Evolutionary conservation across 257 asterid species (phyloP), one percentile per base, ranked within the genome.

Genomic region (Salvia miltiorrhiza): DNA sequence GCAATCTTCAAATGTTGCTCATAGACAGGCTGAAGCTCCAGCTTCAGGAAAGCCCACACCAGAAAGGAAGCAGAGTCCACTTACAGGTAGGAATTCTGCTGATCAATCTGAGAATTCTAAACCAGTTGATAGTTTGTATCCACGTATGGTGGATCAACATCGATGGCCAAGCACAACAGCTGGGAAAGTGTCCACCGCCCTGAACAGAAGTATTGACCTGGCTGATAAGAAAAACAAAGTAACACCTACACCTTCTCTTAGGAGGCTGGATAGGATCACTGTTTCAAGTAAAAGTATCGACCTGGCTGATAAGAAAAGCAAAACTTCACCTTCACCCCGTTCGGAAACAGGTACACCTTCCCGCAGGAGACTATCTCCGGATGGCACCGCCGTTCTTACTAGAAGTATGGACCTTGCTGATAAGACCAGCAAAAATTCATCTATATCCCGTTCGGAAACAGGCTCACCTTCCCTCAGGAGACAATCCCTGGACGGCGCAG

Each of bases 71-170:
- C 82, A 84, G 70, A 88, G 87, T 70, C 90, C 88, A 21, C 80
- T 81, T 5, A 87, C 76, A 76, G 93, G 91, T 73, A 87, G 80
- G 80, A 86, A 79, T 76, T 83, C 79, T 14, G 72, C 77, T 67
- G 87, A 83, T 73, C 91, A 84, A 73, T 78, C 85, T 1, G 98
- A 93, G 88, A 93, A 90, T 80, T 92, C 85, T 75, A 88, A 74
- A 69, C 98, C 98, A 13, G 64, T 82, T 67, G 97, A 88, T 57
- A 63, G 81, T 53, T 49, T 74, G 19, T 82, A 77, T 74, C 68
- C 84, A 66, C 90, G 90, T 65, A 24, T 84, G 26, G 86, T 85
- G 52, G 95, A 93, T 48, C 95, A 90, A 60, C 90, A 85, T 80
- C 84, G 90, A 67, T 83, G 99, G 99, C 96, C 94, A 39, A 90